Percentiles rank a stretch among this genome's conserved stretches.
phyloP scores from a whole-genome alignment of 2,329 filamentous ascomycete species.

The Bipolaris oryzae region DNA sequence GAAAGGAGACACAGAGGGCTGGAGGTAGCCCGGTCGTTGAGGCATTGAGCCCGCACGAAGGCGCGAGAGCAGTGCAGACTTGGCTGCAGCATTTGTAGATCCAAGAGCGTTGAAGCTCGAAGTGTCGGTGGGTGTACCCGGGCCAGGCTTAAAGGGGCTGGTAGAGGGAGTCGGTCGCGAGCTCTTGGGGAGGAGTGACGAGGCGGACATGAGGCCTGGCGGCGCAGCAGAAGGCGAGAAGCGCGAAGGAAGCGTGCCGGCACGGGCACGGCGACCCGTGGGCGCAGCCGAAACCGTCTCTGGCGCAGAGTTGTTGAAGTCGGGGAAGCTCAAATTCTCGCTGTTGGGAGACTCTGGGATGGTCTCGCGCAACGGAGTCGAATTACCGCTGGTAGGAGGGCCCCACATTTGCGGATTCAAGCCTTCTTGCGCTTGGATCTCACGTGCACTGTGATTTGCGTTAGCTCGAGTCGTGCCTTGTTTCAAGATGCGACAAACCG shows the following conservation, averaged over 20 bases:
- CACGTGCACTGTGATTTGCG: constrained; percentile 71
- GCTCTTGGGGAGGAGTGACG: constrained; percentile 72
- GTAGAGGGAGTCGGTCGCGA: constrained; percentile 85
- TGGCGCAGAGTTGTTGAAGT: constrained; percentile 76
- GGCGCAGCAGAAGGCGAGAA: constrained; percentile 78
- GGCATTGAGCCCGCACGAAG: constrained; percentile 93
- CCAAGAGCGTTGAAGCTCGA: constrained; percentile 50
- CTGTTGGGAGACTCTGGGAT: constrained; percentile 93
- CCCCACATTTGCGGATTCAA: constrained; percentile 80
- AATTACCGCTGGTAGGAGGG: constrained; percentile 93
- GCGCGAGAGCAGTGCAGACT: constrained; percentile 79
- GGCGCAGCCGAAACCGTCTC: constrained; percentile 64
- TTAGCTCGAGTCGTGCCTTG: constrained; percentile 39
- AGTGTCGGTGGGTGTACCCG: constrained; percentile 48
- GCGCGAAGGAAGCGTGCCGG: constrained; percentile 93
- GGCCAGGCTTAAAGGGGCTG: constrained; percentile 79
- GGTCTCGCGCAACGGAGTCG: constrained; percentile 92
- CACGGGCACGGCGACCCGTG: constrained; percentile 78
- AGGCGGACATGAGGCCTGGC: constrained; percentile 59
- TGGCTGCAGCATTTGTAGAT: constrained; percentile 60
- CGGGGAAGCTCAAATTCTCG: constrained; percentile 94
- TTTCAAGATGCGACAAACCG: constrained; percentile 66
- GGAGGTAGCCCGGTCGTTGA: constrained; percentile 74
- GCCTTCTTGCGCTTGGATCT: constrained; percentile 97
- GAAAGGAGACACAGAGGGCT: constrained; percentile 68